Base-by-base conservation (phyloP, 2,329 filamentous ascomycete species). In the Trichoderma arundinaceum region DNA sequence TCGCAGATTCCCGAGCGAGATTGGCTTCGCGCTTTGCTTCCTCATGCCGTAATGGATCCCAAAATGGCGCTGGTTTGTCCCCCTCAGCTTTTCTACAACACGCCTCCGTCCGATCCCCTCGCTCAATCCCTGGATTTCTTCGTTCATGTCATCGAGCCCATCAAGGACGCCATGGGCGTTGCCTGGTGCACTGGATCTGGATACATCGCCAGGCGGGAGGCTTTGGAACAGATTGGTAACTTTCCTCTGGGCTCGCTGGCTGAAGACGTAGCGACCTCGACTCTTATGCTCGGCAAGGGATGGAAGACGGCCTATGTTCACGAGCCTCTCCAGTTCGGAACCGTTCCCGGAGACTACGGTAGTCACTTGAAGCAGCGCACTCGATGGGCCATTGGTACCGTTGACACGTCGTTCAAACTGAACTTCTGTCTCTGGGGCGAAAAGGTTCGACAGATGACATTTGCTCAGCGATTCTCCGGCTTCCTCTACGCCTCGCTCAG, bases 111-210 rank as follows among this genome's bases (percentile, higher is more conserved):
- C 6, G 87, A 89, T 62, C 85, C 85, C 13, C 80, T 89, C 7
- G 80, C 81, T 1, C 86, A 88, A 72, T 83, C 81, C 72, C 79
- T 88, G 49, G 82, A 87, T 70, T 83, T 84, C 68, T 88, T 88
- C 72, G 83, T 86, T 9, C 83, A 86, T 72, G 75, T 82, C 35
- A 81, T 82, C 44, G 80, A 82, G 72, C 80, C 80, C 38, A 81
- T 82, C 74, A 82, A 82, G 76, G 80, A 82, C 66, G 71, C 80
- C n/a, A 75, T 82, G 51, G 80, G 83, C 57, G 83, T 86, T 4
- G 86, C 86, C n/a, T 87, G 86, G 82, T 88, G 86, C 70, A 86
- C 84, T n/a, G 87, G 87, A 4, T 88, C 86, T 5, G 87, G 87
- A 7, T 89, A 87, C 69, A 77, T 86, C 4, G 81, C 83, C 33